These are phyloP conservation scores for Kalmanozyma brasiliensis DNA, from an alignment of 1,284 basidiomycete genomes.

Conservation along the genomic window DNA sequence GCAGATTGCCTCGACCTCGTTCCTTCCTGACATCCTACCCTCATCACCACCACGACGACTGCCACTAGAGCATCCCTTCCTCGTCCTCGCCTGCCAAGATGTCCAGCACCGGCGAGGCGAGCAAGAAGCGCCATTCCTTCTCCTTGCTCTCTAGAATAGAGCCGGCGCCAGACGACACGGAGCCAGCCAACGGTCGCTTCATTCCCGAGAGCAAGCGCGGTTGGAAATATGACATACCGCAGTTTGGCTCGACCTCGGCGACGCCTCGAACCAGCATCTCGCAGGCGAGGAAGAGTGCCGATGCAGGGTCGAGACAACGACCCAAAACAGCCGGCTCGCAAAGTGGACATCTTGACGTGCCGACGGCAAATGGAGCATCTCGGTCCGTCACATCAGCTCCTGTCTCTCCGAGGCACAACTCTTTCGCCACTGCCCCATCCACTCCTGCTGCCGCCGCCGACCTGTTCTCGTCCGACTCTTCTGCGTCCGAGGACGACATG, in stretches of 20 bases:
- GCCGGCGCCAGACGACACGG: constrained; percentile 1
- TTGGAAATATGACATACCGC: constrained; percentile 32
- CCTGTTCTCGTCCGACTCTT: constrained; percentile 15
- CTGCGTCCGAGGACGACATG: constrained; percentile 19
- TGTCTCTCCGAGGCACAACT: constrained; percentile 9
- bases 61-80: not conserved
- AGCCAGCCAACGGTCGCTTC: constrained; percentile 24
- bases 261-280: not conserved
- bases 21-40: no score
- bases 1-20: no score
- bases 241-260: constrained; percentile 7
- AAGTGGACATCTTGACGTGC: not conserved
- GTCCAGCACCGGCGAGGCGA: constrained; percentile 16
- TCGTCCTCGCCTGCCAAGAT: constrained; percentile 1
- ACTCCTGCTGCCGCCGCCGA: constrained; percentile 5
- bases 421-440: not conserved
- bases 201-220: constrained; percentile 42
- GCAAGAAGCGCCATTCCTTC: constrained; percentile 38
- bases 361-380: not conserved
- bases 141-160: constrained; percentile 20
- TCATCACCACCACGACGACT: not conserved
- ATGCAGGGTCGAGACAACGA: constrained; percentile 1
- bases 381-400: constrained; percentile 9
- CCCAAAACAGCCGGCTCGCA: constrained; percentile 1
- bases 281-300: not conserved